Evolutionary conservation across 2,329 filamentous ascomycete species (phyloP), one percentile per base, ranked within the genome.

Genomic region (Piedraia hortae): DNA sequence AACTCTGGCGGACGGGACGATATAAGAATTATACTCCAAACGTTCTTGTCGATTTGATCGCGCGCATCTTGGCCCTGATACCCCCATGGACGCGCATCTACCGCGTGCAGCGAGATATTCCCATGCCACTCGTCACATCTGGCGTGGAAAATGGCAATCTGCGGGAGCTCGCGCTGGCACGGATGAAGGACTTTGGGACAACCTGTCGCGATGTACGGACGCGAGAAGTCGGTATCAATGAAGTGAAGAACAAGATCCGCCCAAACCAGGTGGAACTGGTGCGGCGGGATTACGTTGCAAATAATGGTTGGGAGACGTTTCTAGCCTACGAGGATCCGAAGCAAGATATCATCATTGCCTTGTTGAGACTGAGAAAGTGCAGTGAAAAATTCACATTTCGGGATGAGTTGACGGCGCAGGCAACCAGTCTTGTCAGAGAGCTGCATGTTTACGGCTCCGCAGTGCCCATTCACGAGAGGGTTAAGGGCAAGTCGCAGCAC

Each of bases 11-110:
- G 24, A 97, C 85, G 3, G 85, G 85, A 1, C 59, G 85, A 23
- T 97, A 93, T 49, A 85, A 91, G 47, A 97, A 97, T 45, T 97
- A 97, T 48, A 97, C 85, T 0, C 88, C 85, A 3, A 97, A 97
- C 44, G 82, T 75, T 0, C 59, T 97, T 15, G 77, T 97, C 29
- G 85, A 97, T 42, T 63, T 97, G 9, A 78, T 97, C 1, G 88
- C 85, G 3, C 66, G 85, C n/a, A 97, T 97, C 23, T 53, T 97
- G 29, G 85, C 85, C 0, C 57, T 97, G 2, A 71, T 97, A 0
- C 85, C 85, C 1, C 85, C 85, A 1, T 97, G 85, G 85, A 97
- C 88, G 0, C 67, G 85, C 30, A 97, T 97, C 38, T 97, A 97
- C 51, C 77, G 85, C 28, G 85, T 97, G 0, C 85, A 97, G 52